These are phyloP conservation scores for Harringtonia aguacate DNA, from an alignment of 2,329 filamentous ascomycete species.

Conservation along the genomic window DNA sequence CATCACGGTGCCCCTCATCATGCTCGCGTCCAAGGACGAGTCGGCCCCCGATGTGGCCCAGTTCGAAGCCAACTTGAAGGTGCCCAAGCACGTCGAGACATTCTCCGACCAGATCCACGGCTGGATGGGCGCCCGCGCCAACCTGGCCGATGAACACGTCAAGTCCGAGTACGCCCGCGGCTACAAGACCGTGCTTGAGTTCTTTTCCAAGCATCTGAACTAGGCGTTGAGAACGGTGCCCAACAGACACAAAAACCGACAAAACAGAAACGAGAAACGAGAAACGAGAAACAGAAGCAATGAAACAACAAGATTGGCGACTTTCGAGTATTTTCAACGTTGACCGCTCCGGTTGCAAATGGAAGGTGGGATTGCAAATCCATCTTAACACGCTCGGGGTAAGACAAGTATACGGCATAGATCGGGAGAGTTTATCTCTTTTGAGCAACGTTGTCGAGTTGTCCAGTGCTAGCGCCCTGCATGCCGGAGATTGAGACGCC, in stretches of 20 bases:
- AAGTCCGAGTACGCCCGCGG: slow-evolving; percentile 52
- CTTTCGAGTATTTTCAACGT: no score
- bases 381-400: no score
- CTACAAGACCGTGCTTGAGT: slow-evolving; percentile 47
- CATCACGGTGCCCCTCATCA: slow-evolving; percentile 48
- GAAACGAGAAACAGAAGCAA: slow-evolving; percentile 1
- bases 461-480: no score
- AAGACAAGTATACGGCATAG: no score
- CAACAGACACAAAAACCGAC: no score
- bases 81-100: slow-evolving; percentile 51
- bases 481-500: no score
- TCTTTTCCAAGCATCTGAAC: slow-evolving; percentile 43
- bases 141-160: slow-evolving; percentile 45
- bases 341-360: no score
- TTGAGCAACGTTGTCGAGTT: no score
- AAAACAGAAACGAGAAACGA: no score
- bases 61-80: slow-evolving; percentile 42
- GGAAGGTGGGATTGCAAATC: no score
- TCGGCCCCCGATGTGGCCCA: slow-evolving; percentile 40
- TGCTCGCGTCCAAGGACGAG: slow-evolving; percentile 60
- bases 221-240: no score
- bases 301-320: not conserved
- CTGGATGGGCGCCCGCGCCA: slow-evolving; percentile 59
- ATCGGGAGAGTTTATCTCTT: no score
- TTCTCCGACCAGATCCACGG: slow-evolving; percentile 59